Evolutionary conservation across 75 land plant genomes (phyloP).

Genomic region (Pinus albicaulis): DNA sequence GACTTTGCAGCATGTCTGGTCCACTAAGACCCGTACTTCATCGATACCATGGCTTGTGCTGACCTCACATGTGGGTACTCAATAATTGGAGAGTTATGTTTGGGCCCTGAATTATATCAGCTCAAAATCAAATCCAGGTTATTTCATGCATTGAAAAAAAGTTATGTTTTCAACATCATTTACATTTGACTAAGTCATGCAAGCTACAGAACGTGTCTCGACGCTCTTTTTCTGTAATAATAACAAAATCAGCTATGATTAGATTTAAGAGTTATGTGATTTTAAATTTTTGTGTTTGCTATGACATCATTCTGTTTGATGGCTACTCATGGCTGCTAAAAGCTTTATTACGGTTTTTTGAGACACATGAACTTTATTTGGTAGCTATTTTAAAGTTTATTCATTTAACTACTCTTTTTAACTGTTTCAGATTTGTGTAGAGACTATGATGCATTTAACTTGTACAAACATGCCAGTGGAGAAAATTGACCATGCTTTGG

Average conservation of each 20-base stretch:
- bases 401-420: conserved; percentile 5
- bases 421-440: conserved; percentile 64
- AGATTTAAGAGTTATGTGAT: not conserved
- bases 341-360: not conserved
- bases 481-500: conserved; percentile 83
- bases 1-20: no score
- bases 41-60: no score
- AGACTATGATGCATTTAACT: conserved; percentile 98
- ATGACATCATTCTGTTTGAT: not conserved
- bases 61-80: no score
- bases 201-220: not conserved
- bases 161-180: not conserved
- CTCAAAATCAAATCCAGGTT: no score
- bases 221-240: not conserved
- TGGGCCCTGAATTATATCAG: not conserved
- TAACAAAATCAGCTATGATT: not conserved
- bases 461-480: conserved; percentile 99
- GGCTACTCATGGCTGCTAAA: not conserved
- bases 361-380: not conserved
- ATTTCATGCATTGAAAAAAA: not conserved
- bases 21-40: no score
- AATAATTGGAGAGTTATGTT: not conserved
- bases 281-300: not conserved
- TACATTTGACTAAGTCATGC: not conserved
- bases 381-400: not conserved